A percentile compares a stretch with the other conserved stretches of the same genome.
phyloP scores from a whole-genome alignment of 306 rosid genomes.

The Potentilla sterilis region DNA sequence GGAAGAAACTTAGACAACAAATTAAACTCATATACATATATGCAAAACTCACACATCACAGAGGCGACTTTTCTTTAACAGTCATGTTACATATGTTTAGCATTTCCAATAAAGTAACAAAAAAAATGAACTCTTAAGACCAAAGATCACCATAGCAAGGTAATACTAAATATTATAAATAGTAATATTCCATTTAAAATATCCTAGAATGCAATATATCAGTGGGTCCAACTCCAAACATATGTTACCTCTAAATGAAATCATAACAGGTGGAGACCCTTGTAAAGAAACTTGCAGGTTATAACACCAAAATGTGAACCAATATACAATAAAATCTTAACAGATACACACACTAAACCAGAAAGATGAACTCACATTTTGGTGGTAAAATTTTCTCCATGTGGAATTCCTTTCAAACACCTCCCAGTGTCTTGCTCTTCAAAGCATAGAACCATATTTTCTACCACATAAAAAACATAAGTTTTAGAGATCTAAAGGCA shows the following conservation, averaged over 20 bases:
- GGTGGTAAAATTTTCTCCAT: slow-evolving; percentile 49
- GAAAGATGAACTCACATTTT: slow-evolving; percentile 61
- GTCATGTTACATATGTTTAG: not conserved
- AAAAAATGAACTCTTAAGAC: not conserved
- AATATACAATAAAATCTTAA: not conserved
- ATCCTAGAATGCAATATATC: not conserved
- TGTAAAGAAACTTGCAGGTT: not conserved
- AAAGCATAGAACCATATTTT: slow-evolving; percentile 93
- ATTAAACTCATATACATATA: not conserved
- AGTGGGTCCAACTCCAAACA: not conserved
- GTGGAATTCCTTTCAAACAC: slow-evolving; percentile 74
- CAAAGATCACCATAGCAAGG: not conserved
- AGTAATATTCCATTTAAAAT: not conserved
- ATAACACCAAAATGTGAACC: not conserved
- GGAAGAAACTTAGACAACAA: not conserved
- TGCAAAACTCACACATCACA: not conserved
- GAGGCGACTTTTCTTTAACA: not conserved
- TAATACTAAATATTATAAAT: not conserved
- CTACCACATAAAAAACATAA: slow-evolving; percentile 40
- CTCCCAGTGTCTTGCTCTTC: slow-evolving; percentile 78
- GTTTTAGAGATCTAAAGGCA: not conserved
- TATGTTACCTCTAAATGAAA: not conserved
- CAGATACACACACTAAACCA: slow-evolving; percentile 9
- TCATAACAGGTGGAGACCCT: not conserved
- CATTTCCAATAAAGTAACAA: no score